Percentiles rank a stretch among this genome's conserved stretches.
phyloP scores from a whole-genome alignment of 495 filamentous ascomycete genomes.

The Glutinoglossum americanum region DNA sequence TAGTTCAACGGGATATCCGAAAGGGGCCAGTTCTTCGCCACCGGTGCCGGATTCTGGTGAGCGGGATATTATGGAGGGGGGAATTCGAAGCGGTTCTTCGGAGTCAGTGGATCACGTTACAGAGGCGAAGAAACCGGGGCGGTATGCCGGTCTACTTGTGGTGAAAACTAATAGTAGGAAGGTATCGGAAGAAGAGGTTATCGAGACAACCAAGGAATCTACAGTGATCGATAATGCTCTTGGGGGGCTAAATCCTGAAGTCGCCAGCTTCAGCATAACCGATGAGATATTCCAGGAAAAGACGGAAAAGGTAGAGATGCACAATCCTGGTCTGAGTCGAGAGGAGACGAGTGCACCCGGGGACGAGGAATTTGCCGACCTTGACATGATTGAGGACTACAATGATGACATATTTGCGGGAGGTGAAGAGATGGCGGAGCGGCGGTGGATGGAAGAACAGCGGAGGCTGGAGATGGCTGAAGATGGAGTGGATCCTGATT shows the following conservation, averaged over 20 bases:
- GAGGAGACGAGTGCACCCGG: slow-evolving; percentile 33
- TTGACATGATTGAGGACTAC: slow-evolving; percentile 27
- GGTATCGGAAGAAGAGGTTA: slow-evolving; percentile 11
- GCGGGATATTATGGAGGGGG: background rate
- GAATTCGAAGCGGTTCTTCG: slow-evolving; percentile 11
- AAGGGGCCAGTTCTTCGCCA: slow-evolving; percentile 1
- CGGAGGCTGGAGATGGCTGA: slow-evolving; percentile 32
- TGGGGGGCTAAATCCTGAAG: background rate
- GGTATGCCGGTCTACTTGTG: slow-evolving; percentile 32
- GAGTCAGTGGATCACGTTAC: background rate
- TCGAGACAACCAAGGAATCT: background rate
- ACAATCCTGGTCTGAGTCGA: slow-evolving; percentile 26
- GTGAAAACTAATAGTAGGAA: slow-evolving; percentile 49
- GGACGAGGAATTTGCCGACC: slow-evolving; percentile 41
- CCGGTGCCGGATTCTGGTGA: slow-evolving; percentile 2
- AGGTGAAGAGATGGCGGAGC: slow-evolving; percentile 41
- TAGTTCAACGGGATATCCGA: background rate
- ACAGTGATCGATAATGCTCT: background rate
- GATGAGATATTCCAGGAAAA: background rate
- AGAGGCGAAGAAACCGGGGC: slow-evolving; percentile 6
- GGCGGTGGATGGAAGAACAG: slow-evolving; percentile 41
- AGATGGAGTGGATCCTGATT: slow-evolving; percentile 20
- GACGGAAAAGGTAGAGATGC: background rate
- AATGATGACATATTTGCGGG: slow-evolving; percentile 17
- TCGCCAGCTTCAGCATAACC: background rate